Evolutionary conservation across 2,329 filamentous ascomycete genomes (phyloP).

Genomic region (Drechslera avenae): DNA sequence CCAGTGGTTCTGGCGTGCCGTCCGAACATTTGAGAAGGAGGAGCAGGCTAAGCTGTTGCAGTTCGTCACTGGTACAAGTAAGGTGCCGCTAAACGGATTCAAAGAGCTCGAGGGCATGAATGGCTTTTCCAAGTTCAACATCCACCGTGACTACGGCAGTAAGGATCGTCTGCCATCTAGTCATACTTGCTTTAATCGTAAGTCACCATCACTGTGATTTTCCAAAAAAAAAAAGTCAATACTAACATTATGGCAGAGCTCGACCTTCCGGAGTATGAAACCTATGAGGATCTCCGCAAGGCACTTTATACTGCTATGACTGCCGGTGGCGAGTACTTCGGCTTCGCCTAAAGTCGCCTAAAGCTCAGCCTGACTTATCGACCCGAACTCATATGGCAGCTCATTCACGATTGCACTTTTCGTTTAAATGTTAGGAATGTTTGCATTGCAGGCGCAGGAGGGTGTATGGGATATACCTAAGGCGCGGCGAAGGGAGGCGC

Average conservation of each 20-base stretch:
- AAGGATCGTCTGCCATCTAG: conserved; percentile 95
- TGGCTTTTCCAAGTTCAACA: conserved; percentile 96
- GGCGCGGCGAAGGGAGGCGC: neutral
- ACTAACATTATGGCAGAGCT: conserved; percentile 70
- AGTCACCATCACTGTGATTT: conserved; percentile 53
- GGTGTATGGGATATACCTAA: conserved; percentile 14
- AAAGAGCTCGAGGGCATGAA: conserved; percentile 99
- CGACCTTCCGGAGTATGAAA: conserved; percentile 97
- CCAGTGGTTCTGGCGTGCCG: conserved; percentile 99
- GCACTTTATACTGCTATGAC: conserved; percentile 95
- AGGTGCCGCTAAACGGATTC: conserved; percentile 97
- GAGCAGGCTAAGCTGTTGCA: conserved; percentile 96
- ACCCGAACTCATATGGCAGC: neutral
- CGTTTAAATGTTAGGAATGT: conserved; percentile 25
- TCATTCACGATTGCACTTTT: conserved; percentile 9
- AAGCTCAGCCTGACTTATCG: neutral
- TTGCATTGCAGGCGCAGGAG: conserved; percentile 42
- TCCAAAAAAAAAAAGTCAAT: neutral
- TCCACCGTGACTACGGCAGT: conserved; percentile 95
- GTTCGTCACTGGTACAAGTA: conserved; percentile 97
- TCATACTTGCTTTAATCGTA: conserved; percentile 99
- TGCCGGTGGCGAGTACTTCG: conserved; percentile 96
- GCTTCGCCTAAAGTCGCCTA: conserved; percentile 91
- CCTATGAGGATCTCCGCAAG: conserved; percentile 85
- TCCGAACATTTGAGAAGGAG: conserved; percentile 98